Evolutionary conservation across 768 basidiomycete genomes (phyloP).

Genomic region (Phanerodontia chrysosporium): DNA sequence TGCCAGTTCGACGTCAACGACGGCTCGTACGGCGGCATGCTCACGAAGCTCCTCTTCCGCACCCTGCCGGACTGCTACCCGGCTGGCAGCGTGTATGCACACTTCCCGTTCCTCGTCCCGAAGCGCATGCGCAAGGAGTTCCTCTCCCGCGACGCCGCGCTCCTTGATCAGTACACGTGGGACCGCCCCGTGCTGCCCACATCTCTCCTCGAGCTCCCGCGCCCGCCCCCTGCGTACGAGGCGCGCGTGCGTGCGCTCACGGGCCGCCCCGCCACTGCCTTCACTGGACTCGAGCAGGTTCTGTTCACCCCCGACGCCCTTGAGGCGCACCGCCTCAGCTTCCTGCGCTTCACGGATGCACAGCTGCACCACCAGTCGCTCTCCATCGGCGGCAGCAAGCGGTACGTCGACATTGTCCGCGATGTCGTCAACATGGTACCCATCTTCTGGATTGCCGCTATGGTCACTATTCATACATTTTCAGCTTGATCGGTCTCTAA

Average conservation of each 20-base stretch:
- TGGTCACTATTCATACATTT: conserved; percentile 16
- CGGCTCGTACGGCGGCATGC: conserved; percentile 72
- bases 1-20: conserved; percentile 59
- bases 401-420: conserved; percentile 27
- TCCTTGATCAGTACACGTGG: conserved; percentile 52
- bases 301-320: not conserved
- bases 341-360: not conserved
- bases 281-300: not conserved
- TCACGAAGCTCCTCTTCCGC: conserved; percentile 69
- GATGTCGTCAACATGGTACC: conserved; percentile 30
- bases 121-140: conserved; percentile 40
- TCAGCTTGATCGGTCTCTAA: too few species aligned
- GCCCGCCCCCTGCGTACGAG: not conserved
- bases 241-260: not conserved
- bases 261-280: not conserved
- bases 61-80: conserved; percentile 69
- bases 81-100: conserved; percentile 59
- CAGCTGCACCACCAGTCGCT: not conserved
- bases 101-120: conserved; percentile 80
- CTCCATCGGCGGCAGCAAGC: conserved; percentile 8
- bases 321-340: not conserved
- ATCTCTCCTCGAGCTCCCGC: not conserved
- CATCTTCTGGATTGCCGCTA: conserved; percentile 26
- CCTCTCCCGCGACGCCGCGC: conserved; percentile 23
- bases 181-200: conserved; percentile 35